These are phyloP conservation scores for Phytophthora capsici DNA, from an alignment of 352 stramenopile genomes.

Conservation along the genomic window DNA sequence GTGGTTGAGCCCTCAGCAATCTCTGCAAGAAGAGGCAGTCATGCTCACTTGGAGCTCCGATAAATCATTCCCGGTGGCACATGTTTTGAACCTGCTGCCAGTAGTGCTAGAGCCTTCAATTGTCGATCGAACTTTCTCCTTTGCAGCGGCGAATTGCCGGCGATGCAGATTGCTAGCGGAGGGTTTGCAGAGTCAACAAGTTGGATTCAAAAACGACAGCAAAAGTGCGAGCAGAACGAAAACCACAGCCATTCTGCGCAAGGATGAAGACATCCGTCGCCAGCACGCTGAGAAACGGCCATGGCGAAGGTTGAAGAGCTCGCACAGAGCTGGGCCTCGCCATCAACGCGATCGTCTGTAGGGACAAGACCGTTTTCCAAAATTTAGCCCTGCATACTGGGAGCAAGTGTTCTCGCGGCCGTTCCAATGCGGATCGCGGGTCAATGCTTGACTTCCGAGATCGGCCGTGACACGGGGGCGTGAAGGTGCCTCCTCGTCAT, in stretches of 20 bases:
- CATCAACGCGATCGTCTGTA: slow-evolving; percentile 29
- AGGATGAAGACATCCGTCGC: slow-evolving; percentile 7
- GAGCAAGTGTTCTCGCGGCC: slow-evolving; percentile 7
- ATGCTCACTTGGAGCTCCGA: background rate
- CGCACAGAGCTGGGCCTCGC: slow-evolving; percentile 14
- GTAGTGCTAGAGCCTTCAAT: background rate
- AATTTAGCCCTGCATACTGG: slow-evolving; percentile 20
- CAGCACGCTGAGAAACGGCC: slow-evolving; percentile 29
- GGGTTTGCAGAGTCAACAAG: background rate
- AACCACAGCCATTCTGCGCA: background rate
- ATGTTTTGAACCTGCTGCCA: background rate
- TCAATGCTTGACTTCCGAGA: slow-evolving; percentile 14
- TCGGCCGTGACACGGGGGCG: slow-evolving; percentile 21
- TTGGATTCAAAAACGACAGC: background rate
- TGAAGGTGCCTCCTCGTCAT: slow-evolving; percentile 28
- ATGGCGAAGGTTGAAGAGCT: slow-evolving; percentile 27
- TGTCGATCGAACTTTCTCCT: no score
- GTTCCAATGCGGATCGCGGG: slow-evolving; percentile 2
- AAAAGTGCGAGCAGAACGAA: slow-evolving; percentile 14
- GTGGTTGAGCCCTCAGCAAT: slow-evolving; percentile 13
- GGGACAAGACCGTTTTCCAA: slow-evolving; percentile 25
- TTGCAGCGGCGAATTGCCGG: no score
- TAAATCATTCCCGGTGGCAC: background rate
- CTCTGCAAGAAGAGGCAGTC: slow-evolving; percentile 6
- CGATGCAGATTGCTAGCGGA: no score